phyloP scores from a whole-genome alignment of 306 rosid species.

The Geum urbanum region DNA sequence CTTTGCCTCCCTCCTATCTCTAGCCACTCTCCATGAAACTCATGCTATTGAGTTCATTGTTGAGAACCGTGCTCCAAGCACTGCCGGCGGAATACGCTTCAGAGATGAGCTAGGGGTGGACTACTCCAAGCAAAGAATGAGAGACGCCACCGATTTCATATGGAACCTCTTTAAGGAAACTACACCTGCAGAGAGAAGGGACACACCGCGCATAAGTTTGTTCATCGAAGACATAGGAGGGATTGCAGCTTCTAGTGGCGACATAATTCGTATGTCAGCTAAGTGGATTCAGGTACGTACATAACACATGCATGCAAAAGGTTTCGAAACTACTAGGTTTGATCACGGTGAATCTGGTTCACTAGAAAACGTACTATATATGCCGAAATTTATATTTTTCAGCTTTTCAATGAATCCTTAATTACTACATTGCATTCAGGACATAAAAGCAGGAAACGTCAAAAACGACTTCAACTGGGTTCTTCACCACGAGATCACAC shows the following conservation, averaged over 20 bases:
- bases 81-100: neutral
- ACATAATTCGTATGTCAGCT: conserved; percentile 40
- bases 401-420: too few species aligned
- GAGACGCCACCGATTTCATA: conserved; percentile 27
- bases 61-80: neutral
- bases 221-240: conserved; percentile 32
- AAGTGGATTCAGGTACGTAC: conserved; percentile 20
- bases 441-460: conserved; percentile 5
- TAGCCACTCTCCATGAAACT: conserved; percentile 3
- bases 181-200: conserved; percentile 14
- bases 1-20: neutral
- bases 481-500: conserved; percentile 43
- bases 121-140: conserved; percentile 11
- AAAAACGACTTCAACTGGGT: conserved; percentile 35
- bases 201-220: conserved; percentile 22
- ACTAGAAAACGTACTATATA: too few species aligned
- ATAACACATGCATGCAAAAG: too few species aligned
- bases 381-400: too few species aligned
- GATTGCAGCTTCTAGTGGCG: conserved; percentile 20
- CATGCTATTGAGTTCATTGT: conserved; percentile 11
- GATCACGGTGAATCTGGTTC: too few species aligned
- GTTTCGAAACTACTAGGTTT: neutral
- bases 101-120: conserved; percentile 6
- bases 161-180: conserved; percentile 26
- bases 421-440: neutral